Evolutionary conservation across 768 basidiomycete species (phyloP), one percentile per base, ranked within the genome.

Genomic region (Boletus reticuloceps): DNA sequence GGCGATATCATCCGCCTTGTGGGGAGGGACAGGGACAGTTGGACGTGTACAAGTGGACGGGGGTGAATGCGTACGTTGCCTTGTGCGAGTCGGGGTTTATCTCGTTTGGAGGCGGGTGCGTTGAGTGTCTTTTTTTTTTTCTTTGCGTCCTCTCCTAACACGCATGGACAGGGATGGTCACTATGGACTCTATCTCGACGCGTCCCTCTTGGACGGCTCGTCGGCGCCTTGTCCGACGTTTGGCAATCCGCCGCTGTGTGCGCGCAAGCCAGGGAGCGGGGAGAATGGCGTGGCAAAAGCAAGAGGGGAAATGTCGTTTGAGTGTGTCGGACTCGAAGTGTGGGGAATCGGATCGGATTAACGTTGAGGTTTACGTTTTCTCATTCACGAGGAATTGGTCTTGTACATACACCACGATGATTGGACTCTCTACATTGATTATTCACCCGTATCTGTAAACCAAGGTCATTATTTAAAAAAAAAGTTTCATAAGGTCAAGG

Each of bases 271-370:
- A 6, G 47, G 52, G 16, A 43, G 42, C 5, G 76, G 79, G 1
- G 45, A 55, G n/a, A 49, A 48, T 5, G 75, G 78, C 0, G 65
- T 73, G 0, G 22, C 41, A 9, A 49, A n/a, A 7, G 42, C 46
- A 1, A 73, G 71, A 44, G 76, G 74, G 51, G 81, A 79, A 8
- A 79, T 80, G 10, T 71, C 76, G n/a, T 98, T 98, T 61, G 93
- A 96, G 65, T 93, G 93, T 69, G 87, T 96, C 1, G 94, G 89
- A 14, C 69, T 98, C 51, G 95, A 98, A 66, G 91, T 94, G 0
- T 97, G 95, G 95, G 87, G 82, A 5, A 74, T 94, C 41, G 86
- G 85, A 5, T 25, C 36, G 11, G 48, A 37, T 16, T 6, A 37
- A 37, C 36, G 16, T 16, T 16, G 12, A 12, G 6, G 36, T 13